Evolutionary conservation across 1,139 yeast genomes (phyloP).

Genomic region (Yamadazyma sp.): DNA sequence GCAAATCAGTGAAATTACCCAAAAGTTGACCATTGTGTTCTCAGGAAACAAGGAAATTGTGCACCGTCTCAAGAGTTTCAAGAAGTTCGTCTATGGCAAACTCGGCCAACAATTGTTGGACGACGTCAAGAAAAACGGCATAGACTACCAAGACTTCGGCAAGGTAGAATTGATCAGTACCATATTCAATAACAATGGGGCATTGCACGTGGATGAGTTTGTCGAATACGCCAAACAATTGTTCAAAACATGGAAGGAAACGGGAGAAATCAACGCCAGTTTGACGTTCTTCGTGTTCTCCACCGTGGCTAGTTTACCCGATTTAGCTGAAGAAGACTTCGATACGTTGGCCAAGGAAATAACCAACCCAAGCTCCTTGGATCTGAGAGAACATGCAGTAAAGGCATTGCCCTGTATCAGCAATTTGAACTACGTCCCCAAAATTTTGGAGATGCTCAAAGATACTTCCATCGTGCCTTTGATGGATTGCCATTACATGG

Average conservation of each 20-base stretch:
- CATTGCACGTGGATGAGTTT: constrained; percentile 48
- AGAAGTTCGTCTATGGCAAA: constrained; percentile 33
- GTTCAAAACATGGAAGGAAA: constrained; percentile 36
- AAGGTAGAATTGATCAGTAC: constrained; percentile 52
- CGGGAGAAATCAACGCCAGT: constrained; percentile 51
- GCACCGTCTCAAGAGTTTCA: constrained; percentile 40
- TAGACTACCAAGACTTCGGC: constrained; percentile 41
- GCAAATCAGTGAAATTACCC: constrained; percentile 50
- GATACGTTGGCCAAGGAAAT: constrained; percentile 51
- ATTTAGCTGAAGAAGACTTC: constrained; percentile 43
- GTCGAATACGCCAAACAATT: constrained; percentile 44
- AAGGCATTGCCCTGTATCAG: constrained; percentile 59
- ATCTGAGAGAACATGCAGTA: constrained; percentile 66
- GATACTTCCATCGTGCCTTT: constrained; percentile 52
- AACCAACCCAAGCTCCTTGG: constrained; percentile 58
- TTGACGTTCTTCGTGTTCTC: constrained; percentile 54
- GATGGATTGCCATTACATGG: constrained; percentile 69
- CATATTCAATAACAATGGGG: constrained; percentile 53
- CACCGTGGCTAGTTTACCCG: constrained; percentile 46
- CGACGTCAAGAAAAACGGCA: constrained; percentile 21
- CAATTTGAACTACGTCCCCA: constrained; percentile 33
- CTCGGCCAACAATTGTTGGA: constrained; percentile 34
- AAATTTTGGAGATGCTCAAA: constrained; percentile 39
- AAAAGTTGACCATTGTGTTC: constrained; percentile 46
- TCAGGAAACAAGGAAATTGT: constrained; percentile 42